Base-by-base conservation (phyloP, 805 yeast species). In the Saccharomycopsis microspora region DNA sequence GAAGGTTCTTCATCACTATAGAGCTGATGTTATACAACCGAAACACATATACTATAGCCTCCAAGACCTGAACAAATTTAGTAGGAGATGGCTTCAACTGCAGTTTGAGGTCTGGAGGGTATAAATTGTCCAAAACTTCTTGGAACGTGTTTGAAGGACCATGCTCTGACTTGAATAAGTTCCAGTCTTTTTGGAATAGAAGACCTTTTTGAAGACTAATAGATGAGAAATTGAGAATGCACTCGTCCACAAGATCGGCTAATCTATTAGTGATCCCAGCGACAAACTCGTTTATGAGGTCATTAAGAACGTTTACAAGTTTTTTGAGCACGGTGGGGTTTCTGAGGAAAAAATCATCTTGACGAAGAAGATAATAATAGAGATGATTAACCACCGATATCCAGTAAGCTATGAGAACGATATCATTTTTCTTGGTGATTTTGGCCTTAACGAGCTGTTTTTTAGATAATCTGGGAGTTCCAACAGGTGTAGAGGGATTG, bases 61-160 rank as follows among this genome's bases (percentile, higher is more conserved):
- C 94, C 50, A 93, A 71, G 1, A 89, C 82, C 57, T 93, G 95
- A 30, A 89, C 78, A 46, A 89, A 73, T 55, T 78, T 80, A 46
- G 89, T 69, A 0, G 98, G 98, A 0, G 97, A 86, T 3, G 96
- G 96, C 59, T 78, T 80, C 72, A 84, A 79, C 58, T 86, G 82
- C 49, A 85, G 83, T 42, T 76, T 71, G 27, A 85, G 76, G 0
- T 90, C 69, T 2, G 97, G 97, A 4, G 97, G 97, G 54, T 82
- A 81, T 48, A 87, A 66, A 75, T 80, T 83, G 47, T 78, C 74
- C 41, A 81, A 67, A 34, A 88, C 82, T 54, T 85, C 90, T 46
- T 83, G 77, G 50, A 73, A 72, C 33, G 63, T 63, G 46, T 63
- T 67, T 48, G 68, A 44, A 37, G 28, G 42, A 48, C 36, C 10